Conservation (phyloP, 2,329 filamentous ascomycete species). For the Clonostachys rosea region DNA sequence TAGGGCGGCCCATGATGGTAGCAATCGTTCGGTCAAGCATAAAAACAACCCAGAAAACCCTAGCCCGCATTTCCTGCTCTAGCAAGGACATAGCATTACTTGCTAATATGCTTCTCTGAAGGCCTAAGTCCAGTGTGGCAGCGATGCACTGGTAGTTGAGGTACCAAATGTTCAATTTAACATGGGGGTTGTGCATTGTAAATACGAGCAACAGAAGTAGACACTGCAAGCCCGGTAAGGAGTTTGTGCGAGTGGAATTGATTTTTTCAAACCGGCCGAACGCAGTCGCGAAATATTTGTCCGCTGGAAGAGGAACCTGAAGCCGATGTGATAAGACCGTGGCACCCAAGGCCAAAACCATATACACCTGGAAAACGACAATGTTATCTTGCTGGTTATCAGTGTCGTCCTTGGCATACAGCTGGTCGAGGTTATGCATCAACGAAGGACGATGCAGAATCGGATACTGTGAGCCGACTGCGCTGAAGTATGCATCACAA, state of each 20-base stretch:
- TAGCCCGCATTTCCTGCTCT: conserved; percentile 48
- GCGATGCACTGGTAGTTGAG: conserved; percentile 51
- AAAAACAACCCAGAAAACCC: conserved; percentile 51
- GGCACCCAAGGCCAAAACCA: conserved; percentile 47
- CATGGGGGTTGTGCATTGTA: conserved; percentile 42
- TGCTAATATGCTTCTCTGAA: conserved; percentile 42
- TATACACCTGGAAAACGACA: conserved; percentile 40
- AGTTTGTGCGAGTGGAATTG: conserved; percentile 33
- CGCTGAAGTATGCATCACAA: conserved; percentile 40
- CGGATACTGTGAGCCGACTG: conserved; percentile 42
- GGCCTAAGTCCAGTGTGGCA: conserved; percentile 41
- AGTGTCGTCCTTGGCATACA: conserved; percentile 17
- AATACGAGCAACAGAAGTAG: conserved; percentile 40
- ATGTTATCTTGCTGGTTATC: conserved; percentile 9
- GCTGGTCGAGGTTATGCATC: conserved; percentile 25
- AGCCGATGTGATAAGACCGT: conserved; percentile 35
- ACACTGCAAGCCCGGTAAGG: conserved; percentile 42
- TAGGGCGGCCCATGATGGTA: conserved; percentile 52
- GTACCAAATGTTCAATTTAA: conserved; percentile 46
- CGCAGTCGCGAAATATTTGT: conserved; percentile 43
- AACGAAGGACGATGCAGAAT: conserved; percentile 41
- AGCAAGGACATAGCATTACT: conserved; percentile 35
- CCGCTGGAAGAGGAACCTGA: conserved; percentile 36
- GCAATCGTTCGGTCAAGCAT: conserved; percentile 44
- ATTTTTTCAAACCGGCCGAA: conserved; percentile 38